phyloP scores from a whole-genome alignment of 2,329 filamentous ascomycete genomes.

The Sclerotinia spermophila region DNA sequence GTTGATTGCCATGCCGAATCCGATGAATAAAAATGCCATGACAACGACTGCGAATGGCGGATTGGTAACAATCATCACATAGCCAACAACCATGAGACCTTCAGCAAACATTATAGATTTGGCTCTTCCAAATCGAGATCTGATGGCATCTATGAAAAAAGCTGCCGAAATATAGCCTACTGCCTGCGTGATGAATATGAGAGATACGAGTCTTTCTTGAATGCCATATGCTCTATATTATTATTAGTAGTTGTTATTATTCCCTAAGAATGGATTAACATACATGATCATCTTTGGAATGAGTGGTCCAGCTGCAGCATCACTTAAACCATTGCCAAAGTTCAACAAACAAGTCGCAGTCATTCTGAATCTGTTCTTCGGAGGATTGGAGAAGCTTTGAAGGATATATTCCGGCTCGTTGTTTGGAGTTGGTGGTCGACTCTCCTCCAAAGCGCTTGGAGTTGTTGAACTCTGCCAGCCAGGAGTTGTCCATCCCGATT shows the following conservation, averaged over 20 bases:
- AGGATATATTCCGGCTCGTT: slow-evolving; percentile 42
- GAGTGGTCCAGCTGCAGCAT: slow-evolving; percentile 71
- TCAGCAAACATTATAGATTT: slow-evolving; percentile 59
- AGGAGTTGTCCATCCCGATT: slow-evolving; percentile 18
- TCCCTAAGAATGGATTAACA: slow-evolving; percentile 20
- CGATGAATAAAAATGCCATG: slow-evolving; percentile 64
- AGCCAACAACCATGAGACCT: slow-evolving; percentile 55
- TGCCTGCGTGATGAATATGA: slow-evolving; percentile 78
- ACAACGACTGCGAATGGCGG: slow-evolving; percentile 70
- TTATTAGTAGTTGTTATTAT: not conserved
- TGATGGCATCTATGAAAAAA: slow-evolving; percentile 60
- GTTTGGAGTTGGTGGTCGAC: slow-evolving; percentile 48
- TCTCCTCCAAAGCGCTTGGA: slow-evolving; percentile 45
- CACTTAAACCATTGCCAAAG: slow-evolving; percentile 68
- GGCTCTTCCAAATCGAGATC: slow-evolving; percentile 60
- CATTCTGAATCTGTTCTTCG: slow-evolving; percentile 69
- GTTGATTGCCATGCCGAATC: slow-evolving; percentile 54
- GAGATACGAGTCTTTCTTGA: slow-evolving; percentile 55
- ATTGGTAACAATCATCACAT: slow-evolving; percentile 60
- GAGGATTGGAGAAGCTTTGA: slow-evolving; percentile 56
- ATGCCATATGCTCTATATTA: slow-evolving; percentile 1
- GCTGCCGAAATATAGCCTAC: slow-evolving; percentile 73
- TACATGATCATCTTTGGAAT: slow-evolving; percentile 75
- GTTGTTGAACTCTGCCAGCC: slow-evolving; percentile 29
- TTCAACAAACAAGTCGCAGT: slow-evolving; percentile 61